Percentiles rank a stretch among this genome's conserved stretches.
phyloP scores from a whole-genome alignment of 805 yeast genomes.

The Metschnikowia drakensbergensis region DNA sequence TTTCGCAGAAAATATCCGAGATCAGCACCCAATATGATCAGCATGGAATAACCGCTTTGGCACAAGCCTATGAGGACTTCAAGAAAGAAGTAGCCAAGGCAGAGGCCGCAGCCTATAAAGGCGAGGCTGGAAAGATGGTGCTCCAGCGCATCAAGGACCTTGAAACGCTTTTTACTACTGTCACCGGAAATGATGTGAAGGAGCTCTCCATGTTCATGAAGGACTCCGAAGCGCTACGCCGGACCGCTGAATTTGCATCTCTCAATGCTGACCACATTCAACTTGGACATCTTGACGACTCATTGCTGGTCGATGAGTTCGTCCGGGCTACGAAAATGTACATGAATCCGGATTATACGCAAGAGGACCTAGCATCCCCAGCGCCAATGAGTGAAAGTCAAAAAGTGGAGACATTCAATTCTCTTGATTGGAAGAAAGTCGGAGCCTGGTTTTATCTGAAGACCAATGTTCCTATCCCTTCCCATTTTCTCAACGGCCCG shows the following conservation, averaged over 20 bases:
- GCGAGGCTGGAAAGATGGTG: conserved; percentile 53
- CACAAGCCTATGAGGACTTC: conserved; percentile 27
- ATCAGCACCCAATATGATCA: conserved; percentile 11
- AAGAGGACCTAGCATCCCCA: neutral
- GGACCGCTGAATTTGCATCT: conserved; percentile 59
- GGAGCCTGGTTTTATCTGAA: conserved; percentile 50
- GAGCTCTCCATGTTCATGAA: conserved; percentile 38
- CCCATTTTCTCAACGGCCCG: conserved; percentile 70
- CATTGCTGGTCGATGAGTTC: conserved; percentile 48
- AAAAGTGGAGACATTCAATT: conserved; percentile 30
- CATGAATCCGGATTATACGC: conserved; percentile 18
- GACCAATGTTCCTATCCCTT: conserved; percentile 45
- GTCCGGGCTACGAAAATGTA: conserved; percentile 33
- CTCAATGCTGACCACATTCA: conserved; percentile 59
- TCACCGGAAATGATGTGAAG: conserved; percentile 32
- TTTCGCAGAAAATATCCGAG: conserved; percentile 11
- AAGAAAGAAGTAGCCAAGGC: conserved; percentile 28
- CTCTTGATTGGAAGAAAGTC: conserved; percentile 55
- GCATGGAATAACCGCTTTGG: conserved; percentile 12
- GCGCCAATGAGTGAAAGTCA: conserved; percentile 6
- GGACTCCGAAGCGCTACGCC: conserved; percentile 62
- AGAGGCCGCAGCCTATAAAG: conserved; percentile 51
- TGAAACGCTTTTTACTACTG: conserved; percentile 43
- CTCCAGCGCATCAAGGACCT: conserved; percentile 41
- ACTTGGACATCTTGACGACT: conserved; percentile 52